phyloP scores from a whole-genome alignment of 495 filamentous ascomycete genomes.

The Talaromyces trachyspermus region DNA sequence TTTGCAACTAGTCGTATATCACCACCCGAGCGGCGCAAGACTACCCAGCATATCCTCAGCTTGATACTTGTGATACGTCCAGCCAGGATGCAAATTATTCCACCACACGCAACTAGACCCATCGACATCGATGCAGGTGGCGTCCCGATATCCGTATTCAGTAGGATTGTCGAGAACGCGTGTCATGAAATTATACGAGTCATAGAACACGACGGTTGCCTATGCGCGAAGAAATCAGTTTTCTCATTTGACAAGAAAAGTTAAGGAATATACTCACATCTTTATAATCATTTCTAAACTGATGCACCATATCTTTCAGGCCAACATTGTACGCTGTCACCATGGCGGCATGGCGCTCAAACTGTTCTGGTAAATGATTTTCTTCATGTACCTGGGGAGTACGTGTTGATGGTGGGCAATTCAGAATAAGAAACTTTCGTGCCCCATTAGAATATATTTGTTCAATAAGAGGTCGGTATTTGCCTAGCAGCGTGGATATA shows the following conservation, averaged over 20 bases:
- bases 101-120: constrained; percentile 32
- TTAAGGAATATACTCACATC: not conserved
- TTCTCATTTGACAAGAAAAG: not conserved
- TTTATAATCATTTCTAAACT: too few relatives aligned
- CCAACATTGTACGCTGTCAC: constrained; percentile 25
- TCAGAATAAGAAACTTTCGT: constrained; percentile 66
- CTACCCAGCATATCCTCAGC: constrained; percentile 32
- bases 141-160: constrained; percentile 28
- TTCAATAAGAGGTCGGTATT: constrained; percentile 48
- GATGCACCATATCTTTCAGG: too few relatives aligned
- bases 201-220: constrained; percentile 24
- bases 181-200: constrained; percentile 36
- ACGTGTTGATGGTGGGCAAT: constrained; percentile 63
- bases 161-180: constrained; percentile 46
- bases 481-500: constrained; percentile 46
- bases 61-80: constrained; percentile 29
- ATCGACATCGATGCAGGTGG: constrained; percentile 26
- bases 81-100: constrained; percentile 32
- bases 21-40: constrained; percentile 22
- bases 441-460: constrained; percentile 57
- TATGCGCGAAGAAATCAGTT: constrained; percentile 8
- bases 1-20: constrained; percentile 12
- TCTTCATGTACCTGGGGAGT: constrained; percentile 43
- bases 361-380: constrained; percentile 14
- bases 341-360: constrained; percentile 21